These are phyloP conservation scores for Podaxis sp. DNA, from an alignment of 768 basidiomycete genomes.

Conservation along the genomic window DNA sequence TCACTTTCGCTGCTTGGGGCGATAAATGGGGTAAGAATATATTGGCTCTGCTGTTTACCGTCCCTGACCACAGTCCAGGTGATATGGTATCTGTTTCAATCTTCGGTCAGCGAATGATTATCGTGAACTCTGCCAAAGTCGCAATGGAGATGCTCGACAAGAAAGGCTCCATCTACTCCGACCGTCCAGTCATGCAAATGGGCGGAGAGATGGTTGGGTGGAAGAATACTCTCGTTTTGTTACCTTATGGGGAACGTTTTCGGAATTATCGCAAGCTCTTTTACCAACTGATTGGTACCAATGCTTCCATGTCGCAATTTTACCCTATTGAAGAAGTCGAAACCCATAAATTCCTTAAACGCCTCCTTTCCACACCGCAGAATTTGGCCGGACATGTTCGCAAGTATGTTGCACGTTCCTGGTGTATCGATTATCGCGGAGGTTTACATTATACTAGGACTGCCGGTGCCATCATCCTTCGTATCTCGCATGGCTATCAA, in stretches of 20 bases:
- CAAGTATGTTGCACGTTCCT: slow-evolving; percentile 26
- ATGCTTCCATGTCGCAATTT: slow-evolving; percentile 34
- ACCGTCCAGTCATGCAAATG: slow-evolving; percentile 45
- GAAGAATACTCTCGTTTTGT: slow-evolving; percentile 34
- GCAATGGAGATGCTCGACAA: slow-evolving; percentile 52
- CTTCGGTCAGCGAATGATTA: slow-evolving; percentile 43
- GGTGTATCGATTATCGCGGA: not conserved
- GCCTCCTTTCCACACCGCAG: slow-evolving; percentile 32
- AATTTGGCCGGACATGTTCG: slow-evolving; percentile 32
- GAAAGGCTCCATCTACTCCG: slow-evolving; percentile 54
- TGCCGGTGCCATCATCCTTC: slow-evolving; percentile 42
- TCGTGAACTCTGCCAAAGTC: slow-evolving; percentile 38
- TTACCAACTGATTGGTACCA: slow-evolving; percentile 39
- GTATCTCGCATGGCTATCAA: slow-evolving; percentile 42
- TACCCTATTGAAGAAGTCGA: slow-evolving; percentile 37
- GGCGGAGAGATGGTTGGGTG: slow-evolving; percentile 41
- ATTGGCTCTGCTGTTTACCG: not conserved
- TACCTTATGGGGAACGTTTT: slow-evolving; percentile 38
- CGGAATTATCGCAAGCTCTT: slow-evolving; percentile 40
- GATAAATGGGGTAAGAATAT: slow-evolving; percentile 35
- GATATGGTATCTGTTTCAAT: slow-evolving; percentile 41
- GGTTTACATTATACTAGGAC: slow-evolving; percentile 27
- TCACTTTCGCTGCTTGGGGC: slow-evolving; percentile 38
- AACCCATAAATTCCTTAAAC: slow-evolving; percentile 36
- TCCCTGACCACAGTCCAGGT: slow-evolving; percentile 24